Evolutionary conservation across 225 moss, liverwort and hornwort species (phyloP).

Genomic region (Bryum argenteum): DNA sequence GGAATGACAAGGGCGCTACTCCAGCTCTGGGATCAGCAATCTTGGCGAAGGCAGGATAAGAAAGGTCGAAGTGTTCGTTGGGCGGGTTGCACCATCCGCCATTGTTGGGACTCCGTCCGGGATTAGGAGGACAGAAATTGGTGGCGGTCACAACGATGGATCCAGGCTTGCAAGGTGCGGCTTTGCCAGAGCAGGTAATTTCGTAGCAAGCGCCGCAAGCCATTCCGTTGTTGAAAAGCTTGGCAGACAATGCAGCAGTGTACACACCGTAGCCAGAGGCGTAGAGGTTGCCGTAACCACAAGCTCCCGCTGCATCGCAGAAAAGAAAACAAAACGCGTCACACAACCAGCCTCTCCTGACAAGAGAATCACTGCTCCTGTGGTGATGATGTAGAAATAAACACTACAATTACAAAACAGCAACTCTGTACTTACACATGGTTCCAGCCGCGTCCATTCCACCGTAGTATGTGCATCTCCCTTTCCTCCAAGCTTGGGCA

Average conservation of each 20-base stretch:
- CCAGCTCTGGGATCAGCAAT: conserved; percentile 42
- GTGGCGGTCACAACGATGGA: conserved; percentile 48
- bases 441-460: conserved; percentile 54
- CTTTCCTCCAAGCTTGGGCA: conserved; percentile 31
- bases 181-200: conserved; percentile 36
- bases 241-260: conserved; percentile 47
- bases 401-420: neutral
- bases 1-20: conserved; percentile 44
- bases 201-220: conserved; percentile 60
- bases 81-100: conserved; percentile 61
- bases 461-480: conserved; percentile 43
- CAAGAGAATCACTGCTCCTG: neutral
- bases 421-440: conserved; percentile 40
- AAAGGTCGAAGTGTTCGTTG: conserved; percentile 52
- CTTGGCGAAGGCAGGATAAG: conserved; percentile 42
- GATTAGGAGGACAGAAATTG: conserved; percentile 58
- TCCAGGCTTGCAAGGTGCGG: conserved; percentile 31
- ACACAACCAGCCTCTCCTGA: too few relatives aligned
- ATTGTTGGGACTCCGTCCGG: conserved; percentile 21
- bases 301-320: conserved; percentile 43
- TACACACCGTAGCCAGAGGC: conserved; percentile 42
- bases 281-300: conserved; percentile 56
- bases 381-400: neutral
- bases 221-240: conserved; percentile 49
- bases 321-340: neutral